These are phyloP conservation scores for Marasmius sp. DNA, from an alignment of 1,284 basidiomycete species.

Conservation along the genomic window DNA sequence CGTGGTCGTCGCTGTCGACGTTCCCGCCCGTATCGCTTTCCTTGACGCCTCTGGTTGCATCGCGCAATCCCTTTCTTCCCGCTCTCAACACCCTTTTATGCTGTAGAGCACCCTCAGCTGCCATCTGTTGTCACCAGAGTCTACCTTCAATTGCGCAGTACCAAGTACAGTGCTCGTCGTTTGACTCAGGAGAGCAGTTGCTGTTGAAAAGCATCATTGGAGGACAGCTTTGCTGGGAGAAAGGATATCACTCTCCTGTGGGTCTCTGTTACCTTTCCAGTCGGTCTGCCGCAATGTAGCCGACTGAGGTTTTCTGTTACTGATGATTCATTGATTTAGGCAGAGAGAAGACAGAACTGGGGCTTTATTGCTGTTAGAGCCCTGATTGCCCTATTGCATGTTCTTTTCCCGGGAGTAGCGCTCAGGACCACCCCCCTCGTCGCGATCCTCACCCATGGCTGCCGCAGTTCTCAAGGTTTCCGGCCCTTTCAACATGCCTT, in stretches of 20 bases:
- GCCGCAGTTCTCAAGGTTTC: constrained; percentile 43
- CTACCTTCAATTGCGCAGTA: background rate
- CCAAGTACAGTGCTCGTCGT: background rate
- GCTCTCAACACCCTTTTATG: background rate
- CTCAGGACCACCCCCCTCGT: constrained; percentile 5
- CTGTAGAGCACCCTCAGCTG: background rate
- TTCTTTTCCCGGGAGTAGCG: background rate
- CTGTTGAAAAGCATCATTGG: background rate
- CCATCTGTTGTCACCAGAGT: background rate
- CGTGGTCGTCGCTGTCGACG: background rate
- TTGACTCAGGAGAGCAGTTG: background rate
- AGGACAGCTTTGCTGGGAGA: background rate
- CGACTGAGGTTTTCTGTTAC: background rate
- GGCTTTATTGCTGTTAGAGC: background rate
- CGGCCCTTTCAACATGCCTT: constrained; percentile 46
- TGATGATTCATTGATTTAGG: constrained; percentile 5
- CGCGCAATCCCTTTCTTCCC: background rate
- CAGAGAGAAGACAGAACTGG: background rate
- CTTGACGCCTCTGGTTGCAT: background rate
- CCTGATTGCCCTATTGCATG: background rate
- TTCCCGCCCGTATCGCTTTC: background rate
- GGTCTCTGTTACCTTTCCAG: constrained; percentile 16
- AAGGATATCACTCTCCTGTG: constrained; percentile 1
- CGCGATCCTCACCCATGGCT: constrained; percentile 44
- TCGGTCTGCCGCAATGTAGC: constrained; percentile 11